Percentiles rank a stretch among this genome's conserved stretches.
These are phyloP conservation scores for Pestalotiopsis sp. DNA, from an alignment of 2,329 filamentous ascomycete genomes.

Conservation along the genomic window DNA sequence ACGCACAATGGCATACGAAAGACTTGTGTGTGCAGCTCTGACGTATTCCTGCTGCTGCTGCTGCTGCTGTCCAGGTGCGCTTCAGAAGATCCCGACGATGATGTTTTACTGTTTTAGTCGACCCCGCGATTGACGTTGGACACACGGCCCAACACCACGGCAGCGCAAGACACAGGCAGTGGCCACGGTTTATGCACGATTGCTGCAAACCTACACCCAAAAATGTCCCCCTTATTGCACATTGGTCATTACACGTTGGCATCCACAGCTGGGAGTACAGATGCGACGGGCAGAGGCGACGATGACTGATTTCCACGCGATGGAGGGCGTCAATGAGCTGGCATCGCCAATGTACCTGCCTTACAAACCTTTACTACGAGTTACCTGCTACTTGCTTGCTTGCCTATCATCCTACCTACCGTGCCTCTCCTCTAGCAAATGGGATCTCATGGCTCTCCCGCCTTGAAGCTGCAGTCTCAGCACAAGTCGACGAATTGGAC, in stretches of 20 bases:
- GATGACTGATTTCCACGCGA: not conserved
- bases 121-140: constrained; percentile 8
- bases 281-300: not conserved
- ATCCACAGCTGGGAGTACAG: not conserved
- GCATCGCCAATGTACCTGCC: constrained; percentile 1
- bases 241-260: not conserved
- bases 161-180: not conserved
- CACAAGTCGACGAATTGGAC: not conserved
- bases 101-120: constrained; percentile 4
- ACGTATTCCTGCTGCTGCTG: not conserved
- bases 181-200: constrained; percentile 5
- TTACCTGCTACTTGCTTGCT: too few relatives aligned
- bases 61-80: not conserved
- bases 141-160: constrained; percentile 7
- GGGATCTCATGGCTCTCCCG: constrained; percentile 8
- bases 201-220: constrained; percentile 7
- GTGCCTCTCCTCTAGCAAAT: not conserved
- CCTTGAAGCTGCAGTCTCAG: constrained; percentile 1
- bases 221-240: not conserved
- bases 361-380: too few relatives aligned
- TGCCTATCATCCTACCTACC: too few relatives aligned
- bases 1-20: not conserved
- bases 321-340: not conserved
- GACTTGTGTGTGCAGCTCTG: not conserved
- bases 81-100: not conserved